Conservation (phyloP, 306 rosid species). For the Herpetospermum pedunculosum region DNA sequence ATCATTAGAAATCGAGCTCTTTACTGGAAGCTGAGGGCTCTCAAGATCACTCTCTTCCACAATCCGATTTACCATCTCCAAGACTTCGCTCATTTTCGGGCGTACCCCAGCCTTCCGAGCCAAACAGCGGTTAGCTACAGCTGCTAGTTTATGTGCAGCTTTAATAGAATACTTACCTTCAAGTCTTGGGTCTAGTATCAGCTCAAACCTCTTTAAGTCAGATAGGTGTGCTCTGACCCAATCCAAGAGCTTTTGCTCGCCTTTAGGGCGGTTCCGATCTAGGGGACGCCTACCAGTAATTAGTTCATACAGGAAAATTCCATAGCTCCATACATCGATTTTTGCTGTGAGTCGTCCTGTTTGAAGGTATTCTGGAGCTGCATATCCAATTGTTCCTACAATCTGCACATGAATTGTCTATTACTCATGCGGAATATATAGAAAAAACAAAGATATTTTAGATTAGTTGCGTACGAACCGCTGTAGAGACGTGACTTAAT, state of each 20-base stretch:
- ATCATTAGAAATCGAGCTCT: slow-evolving; percentile 5
- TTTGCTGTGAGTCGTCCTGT: slow-evolving; percentile 47
- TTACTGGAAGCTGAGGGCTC: slow-evolving; percentile 19
- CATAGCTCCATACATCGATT: slow-evolving; percentile 51
- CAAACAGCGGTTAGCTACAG: slow-evolving; percentile 42
- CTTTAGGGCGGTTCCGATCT: slow-evolving; percentile 43
- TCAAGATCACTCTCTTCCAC: slow-evolving; percentile 18
- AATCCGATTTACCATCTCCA: slow-evolving; percentile 29
- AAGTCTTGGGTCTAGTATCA: slow-evolving; percentile 43
- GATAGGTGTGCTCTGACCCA: slow-evolving; percentile 44
- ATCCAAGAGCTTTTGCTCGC: slow-evolving; percentile 41
- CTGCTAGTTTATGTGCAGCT: slow-evolving; percentile 39
- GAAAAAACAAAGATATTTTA: neutral
- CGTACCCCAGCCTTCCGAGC: slow-evolving; percentile 28
- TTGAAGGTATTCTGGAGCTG: slow-evolving; percentile 57
- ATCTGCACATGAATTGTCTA: slow-evolving; percentile 17
- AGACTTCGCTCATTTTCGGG: slow-evolving; percentile 47
- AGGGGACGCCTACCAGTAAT: slow-evolving; percentile 54
- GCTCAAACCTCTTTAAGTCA: slow-evolving; percentile 27
- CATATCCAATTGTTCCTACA: slow-evolving; percentile 55
- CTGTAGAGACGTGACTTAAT: slow-evolving; percentile 40
- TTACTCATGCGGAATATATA: neutral
- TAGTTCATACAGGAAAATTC: slow-evolving; percentile 47
- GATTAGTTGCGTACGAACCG: slow-evolving; percentile 20
- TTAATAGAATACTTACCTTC: slow-evolving; percentile 35